phyloP scores from a whole-genome alignment of 306 rosid genomes.

The Malus orientalis region DNA sequence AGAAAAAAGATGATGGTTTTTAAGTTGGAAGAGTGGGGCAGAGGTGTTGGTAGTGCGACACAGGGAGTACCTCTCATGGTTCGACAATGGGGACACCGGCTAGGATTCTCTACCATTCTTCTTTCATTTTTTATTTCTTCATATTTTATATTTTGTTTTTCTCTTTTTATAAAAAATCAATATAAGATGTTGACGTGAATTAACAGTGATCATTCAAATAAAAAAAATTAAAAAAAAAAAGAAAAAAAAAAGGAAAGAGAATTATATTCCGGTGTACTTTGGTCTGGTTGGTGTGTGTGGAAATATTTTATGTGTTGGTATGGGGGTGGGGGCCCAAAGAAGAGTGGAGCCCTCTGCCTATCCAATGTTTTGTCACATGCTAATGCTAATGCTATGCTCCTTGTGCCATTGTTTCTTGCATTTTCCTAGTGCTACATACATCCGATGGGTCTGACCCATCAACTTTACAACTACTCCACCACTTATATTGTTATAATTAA shows the following conservation, averaged over 20 bases:
- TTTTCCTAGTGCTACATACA: neutral
- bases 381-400: neutral
- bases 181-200: too few species aligned
- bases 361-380: neutral
- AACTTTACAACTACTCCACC: neutral
- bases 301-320: too few species aligned
- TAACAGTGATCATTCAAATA: too few species aligned
- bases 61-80: neutral
- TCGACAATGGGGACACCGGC: neutral
- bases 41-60: neutral
- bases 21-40: neutral
- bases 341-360: neutral
- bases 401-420: neutral
- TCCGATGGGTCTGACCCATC: neutral
- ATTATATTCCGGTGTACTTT: too few species aligned
- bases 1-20: neutral
- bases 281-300: too few species aligned
- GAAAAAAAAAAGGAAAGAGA: fast-evolving
- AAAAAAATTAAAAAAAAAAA: too few species aligned
- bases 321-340: neutral
- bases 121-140: too few species aligned
- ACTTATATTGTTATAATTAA: neutral
- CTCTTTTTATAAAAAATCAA: too few species aligned
- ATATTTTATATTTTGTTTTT: too few species aligned
- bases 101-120: too few species aligned